Evolutionary conservation across 2,329 filamentous ascomycete genomes (phyloP), one percentile per base, ranked within the genome.

Genomic region (Metarhizium guizhouense): DNA sequence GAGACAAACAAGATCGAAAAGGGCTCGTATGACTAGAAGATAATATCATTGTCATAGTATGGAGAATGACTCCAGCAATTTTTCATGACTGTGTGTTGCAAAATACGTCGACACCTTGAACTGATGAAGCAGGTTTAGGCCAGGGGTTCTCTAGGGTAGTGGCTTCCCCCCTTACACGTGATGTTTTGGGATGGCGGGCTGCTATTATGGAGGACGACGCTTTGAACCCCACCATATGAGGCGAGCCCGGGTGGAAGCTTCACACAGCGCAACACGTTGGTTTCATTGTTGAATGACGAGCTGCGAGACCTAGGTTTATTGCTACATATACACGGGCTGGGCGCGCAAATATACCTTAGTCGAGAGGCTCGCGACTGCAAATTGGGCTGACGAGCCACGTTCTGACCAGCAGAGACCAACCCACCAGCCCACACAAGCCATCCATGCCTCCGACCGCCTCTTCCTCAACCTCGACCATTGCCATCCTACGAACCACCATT

Each of bases 401-500:
- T 18, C 40, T 36, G 18, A 38, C 47, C 13, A 42, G 20, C 53
- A 32, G 40, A 34, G 11, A 32, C 47, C 34, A 34, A 38, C 32
- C n/a, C n/a, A 16, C 54, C 47, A 10, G n/a, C n/a, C n/a, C 40
- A 29, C 53, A 34, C n/a, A 13, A n/a, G 18, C 18, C 40, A 38
- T 36, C 38, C 10, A 53, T 53, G 50, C 43, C 43, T 56, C 54
- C 54, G 54, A 56, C 54, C 54, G 50, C 50, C 50, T 56, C 50
- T 51, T 42, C 43, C 51, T 45, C 54, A 45, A 53, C 51, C 43
- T n/a, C 47, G 25, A 34, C 45, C 54, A 40, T 34, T 34, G 36
- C 42, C 13, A 14, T 47, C 48, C 42, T 42, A n/a, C 40, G 20
- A 55, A 34, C n/a, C 42, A 16, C 42, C 25, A 32, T 47, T n/a